Percentiles rank a stretch among this genome's conserved stretches.
phyloP scores from a whole-genome alignment of 352 stramenopile genomes.

The Phytophthora idaei region DNA sequence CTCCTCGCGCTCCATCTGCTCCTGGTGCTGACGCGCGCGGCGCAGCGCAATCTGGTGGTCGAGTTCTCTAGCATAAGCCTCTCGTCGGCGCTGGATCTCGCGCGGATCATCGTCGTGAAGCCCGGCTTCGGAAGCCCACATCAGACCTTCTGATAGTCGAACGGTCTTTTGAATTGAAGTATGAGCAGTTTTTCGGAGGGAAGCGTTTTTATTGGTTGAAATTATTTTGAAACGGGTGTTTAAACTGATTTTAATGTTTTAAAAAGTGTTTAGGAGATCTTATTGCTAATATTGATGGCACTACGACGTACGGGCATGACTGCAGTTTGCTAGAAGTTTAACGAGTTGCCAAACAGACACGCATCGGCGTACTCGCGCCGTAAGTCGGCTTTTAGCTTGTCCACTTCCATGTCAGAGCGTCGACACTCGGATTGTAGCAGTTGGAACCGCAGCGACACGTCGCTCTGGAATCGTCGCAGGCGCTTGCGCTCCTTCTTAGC shows the following conservation, averaged over 20 bases:
- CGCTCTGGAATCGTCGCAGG: slow-evolving; percentile 47
- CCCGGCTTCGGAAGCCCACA: slow-evolving; percentile 57
- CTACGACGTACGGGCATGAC: no score
- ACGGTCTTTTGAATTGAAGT: slow-evolving; percentile 15
- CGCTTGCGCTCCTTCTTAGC: slow-evolving; percentile 53
- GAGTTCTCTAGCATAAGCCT: slow-evolving; percentile 71
- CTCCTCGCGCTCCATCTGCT: slow-evolving; percentile 59
- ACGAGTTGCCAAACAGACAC: slow-evolving; percentile 61
- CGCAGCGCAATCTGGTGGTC: slow-evolving; percentile 75
- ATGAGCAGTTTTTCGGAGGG: slow-evolving; percentile 33
- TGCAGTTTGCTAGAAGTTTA: slow-evolving; percentile 24
- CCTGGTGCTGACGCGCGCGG: slow-evolving; percentile 47
- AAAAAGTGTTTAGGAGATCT: neutral
- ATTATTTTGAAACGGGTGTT: slow-evolving; percentile 2
- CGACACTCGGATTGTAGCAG: slow-evolving; percentile 66
- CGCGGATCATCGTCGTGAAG: slow-evolving; percentile 37
- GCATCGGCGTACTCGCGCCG: slow-evolving; percentile 69
- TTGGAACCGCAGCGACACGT: slow-evolving; percentile 59
- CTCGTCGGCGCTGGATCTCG: slow-evolving; percentile 55
- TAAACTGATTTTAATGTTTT: slow-evolving; percentile 1
- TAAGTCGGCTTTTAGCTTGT: slow-evolving; percentile 56
- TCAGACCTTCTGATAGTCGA: slow-evolving; percentile 26
- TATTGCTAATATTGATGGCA: neutral
- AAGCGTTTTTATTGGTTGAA: slow-evolving; percentile 44
- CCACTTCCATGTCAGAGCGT: slow-evolving; percentile 57